Evolutionary conservation across 176 grass and related monocot genomes (phyloP), one percentile per base, ranked within the genome.

Genomic region (Oryza rufipogon): DNA sequence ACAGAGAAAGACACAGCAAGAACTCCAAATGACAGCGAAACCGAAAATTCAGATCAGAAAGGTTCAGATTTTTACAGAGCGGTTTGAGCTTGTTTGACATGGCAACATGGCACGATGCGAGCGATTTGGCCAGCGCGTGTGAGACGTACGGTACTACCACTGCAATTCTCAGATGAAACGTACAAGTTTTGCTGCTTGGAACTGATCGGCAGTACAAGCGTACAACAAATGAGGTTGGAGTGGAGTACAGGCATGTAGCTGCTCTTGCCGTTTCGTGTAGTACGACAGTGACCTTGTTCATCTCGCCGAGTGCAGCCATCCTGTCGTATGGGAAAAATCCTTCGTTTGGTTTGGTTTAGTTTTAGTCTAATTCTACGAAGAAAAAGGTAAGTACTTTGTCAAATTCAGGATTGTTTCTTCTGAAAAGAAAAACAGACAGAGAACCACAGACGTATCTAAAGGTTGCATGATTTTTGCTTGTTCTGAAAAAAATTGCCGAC

Each of bases 201-300:
- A 72, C 67, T 2, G 9, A 38, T 38, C 1, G 0, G 42, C 2
- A 70, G 66, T 77, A 82, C 79, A 68, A 61, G 47, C 2, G 30
- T 32, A 32, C 30, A 32, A 32, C 30, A 32, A 15, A 22, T 45
- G 70, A 32, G 76, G 9, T 80, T 69, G 15, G 70, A 19, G 64
- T 22, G 77, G 25, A 89, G 87, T 89, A 89, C 87, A 89, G 3
- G 20, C 4, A 25, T n/a, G 66, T 5, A 81, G 16, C 25, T 47
- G 64, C 38, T 15, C 30, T 25, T 72, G 7, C 51, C 25, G 49
- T 9, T 75, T 26, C 15, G 2, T 85, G 82, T 26, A 80, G 87
- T 85, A 85, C 82, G 82, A 89, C 54, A 75, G 49, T 36, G 80
- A 87, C 38, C 8, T 6, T n/a, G 7, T 30, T 63, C 19, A 15